Percentiles rank a stretch among this genome's conserved stretches.
Evolutionary conservation across 805 yeast species (phyloP).

Genomic region (Kregervanrija delftensis): DNA sequence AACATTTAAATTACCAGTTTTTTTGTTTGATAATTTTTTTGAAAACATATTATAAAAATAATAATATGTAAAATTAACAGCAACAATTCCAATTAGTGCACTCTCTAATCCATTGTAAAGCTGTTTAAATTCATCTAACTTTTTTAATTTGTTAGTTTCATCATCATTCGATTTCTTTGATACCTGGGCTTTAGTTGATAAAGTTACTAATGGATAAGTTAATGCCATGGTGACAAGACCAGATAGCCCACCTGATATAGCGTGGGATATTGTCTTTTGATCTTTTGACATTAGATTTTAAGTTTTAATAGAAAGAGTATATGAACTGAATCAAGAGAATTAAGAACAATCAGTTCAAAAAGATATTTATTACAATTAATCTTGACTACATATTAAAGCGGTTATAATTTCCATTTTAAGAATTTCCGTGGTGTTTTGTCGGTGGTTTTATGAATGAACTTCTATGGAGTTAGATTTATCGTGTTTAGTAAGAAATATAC

Average conservation of each 20-base stretch:
- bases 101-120: conserved; percentile 83
- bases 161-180: conserved; percentile 31
- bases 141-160: neutral
- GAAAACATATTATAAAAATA: conserved; percentile 77
- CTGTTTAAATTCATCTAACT: conserved; percentile 39
- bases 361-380: too few relatives aligned
- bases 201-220: conserved; percentile 83
- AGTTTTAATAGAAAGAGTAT: too few relatives aligned
- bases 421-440: too few relatives aligned
- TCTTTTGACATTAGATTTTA: too few relatives aligned
- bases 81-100: conserved; percentile 77
- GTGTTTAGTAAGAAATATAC: too few relatives aligned
- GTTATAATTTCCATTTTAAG: too few relatives aligned
- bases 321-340: too few relatives aligned
- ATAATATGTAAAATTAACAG: conserved; percentile 84
- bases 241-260: conserved; percentile 91
- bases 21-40: conserved; percentile 17
- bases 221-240: conserved; percentile 83
- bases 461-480: too few relatives aligned
- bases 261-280: conserved; percentile 53
- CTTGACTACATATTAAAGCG: too few relatives aligned
- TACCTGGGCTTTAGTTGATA: conserved; percentile 81
- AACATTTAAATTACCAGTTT: conserved; percentile 42
- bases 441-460: too few relatives aligned
- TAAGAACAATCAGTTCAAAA: too few relatives aligned